phyloP scores from a whole-genome alignment of 345 rosid genomes.

The Gossypium longicalyx region DNA sequence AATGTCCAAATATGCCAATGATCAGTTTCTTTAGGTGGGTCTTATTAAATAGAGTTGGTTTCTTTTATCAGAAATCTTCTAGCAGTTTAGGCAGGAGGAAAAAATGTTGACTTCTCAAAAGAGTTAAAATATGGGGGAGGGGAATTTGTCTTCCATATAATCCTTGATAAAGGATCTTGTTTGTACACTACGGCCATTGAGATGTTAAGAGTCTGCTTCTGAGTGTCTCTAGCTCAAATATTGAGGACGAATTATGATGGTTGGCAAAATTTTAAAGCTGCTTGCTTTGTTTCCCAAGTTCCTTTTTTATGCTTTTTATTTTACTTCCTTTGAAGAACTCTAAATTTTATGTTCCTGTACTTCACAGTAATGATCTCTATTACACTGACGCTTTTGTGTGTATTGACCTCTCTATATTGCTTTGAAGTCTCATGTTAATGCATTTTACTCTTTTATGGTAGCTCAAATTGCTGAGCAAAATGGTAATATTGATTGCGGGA shows the following conservation, averaged over 20 bases:
- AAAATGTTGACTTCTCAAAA: neutral
- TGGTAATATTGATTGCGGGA: conserved; percentile 29
- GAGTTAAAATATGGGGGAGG: neutral
- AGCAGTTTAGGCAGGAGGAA: neutral
- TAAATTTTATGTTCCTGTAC: neutral
- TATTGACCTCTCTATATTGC: no score
- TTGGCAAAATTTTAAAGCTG: neutral
- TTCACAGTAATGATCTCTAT: neutral
- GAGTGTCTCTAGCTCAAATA: neutral
- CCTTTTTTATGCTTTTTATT: neutral
- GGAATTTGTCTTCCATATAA: neutral
- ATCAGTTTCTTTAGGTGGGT: no score
- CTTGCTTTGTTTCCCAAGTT: neutral
- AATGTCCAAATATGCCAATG: no score
- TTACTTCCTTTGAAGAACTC: neutral
- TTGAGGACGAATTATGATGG: neutral
- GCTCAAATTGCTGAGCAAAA: conserved; percentile 30
- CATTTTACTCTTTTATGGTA: conserved; percentile 8
- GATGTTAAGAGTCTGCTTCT: neutral
- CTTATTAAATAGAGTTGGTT: neutral
- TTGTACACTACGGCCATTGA: neutral
- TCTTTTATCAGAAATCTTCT: neutral
- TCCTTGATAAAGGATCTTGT: neutral
- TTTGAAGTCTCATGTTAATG: neutral
- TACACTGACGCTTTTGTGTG: neutral